Percentiles rank a stretch among this genome's conserved stretches.
phyloP scores from a whole-genome alignment of 192 early-diverging fungal genomes.

The Podila epigama region DNA sequence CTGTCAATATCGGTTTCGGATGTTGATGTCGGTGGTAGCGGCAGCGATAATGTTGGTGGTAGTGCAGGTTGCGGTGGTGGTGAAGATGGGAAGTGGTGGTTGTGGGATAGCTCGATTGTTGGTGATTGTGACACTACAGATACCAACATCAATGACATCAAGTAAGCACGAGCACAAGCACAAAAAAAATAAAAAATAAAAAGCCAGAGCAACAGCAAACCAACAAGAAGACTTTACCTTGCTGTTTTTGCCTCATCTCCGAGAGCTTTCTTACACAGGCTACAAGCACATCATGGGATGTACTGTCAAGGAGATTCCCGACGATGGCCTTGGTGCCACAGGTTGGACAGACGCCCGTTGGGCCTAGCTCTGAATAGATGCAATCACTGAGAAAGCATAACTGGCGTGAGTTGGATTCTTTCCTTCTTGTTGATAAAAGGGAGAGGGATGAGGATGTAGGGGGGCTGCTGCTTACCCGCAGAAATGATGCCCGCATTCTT shows the following conservation, averaged over 20 bases:
- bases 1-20: too few relatives aligned
- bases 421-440: neutral
- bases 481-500: constrained; percentile 51
- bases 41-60: neutral
- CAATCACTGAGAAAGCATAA: constrained; percentile 13
- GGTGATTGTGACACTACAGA: neutral
- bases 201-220: too few relatives aligned
- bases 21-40: neutral
- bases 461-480: constrained; percentile 37
- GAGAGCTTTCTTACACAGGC: constrained; percentile 30
- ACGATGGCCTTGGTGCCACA: constrained; percentile 38
- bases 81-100: too few relatives aligned
- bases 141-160: too few relatives aligned
- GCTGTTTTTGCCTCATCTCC: neutral
- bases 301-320: constrained; percentile 36
- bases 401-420: neutral
- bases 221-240: neutral
- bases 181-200: too few relatives aligned
- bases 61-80: too few relatives aligned
- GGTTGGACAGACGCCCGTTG: constrained; percentile 31
- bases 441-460: neutral
- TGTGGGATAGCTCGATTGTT: too few relatives aligned
- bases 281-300: constrained; percentile 45
- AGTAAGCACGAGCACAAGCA: too few relatives aligned
- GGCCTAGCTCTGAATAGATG: constrained; percentile 29